Conservation (phyloP, 164 flowering plant species). For the Stephania cephalantha region DNA sequence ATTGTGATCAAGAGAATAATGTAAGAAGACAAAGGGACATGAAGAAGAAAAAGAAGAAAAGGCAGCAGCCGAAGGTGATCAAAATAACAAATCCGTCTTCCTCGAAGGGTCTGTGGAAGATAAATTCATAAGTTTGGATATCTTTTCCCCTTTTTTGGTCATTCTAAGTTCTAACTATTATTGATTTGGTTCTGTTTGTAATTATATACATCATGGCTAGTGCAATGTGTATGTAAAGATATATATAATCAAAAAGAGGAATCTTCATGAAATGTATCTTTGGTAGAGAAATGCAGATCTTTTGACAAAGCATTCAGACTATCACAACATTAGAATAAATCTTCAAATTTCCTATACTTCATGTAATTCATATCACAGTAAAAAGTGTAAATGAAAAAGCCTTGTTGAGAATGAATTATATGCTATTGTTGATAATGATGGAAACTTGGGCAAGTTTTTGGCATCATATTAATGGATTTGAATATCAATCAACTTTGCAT, state of each 20-base stretch:
- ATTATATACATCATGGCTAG: slow-evolving; percentile 1
- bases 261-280: too few species aligned
- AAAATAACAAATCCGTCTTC: slow-evolving; percentile 24
- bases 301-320: too few species aligned
- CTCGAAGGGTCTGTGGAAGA: slow-evolving; percentile 33
- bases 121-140: neutral
- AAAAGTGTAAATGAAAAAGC: too few species aligned
- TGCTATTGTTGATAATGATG: too few species aligned
- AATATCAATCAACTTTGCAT: too few species aligned
- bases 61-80: slow-evolving; percentile 19
- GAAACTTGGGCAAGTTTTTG: too few species aligned
- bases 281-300: too few species aligned
- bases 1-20: slow-evolving; percentile 10
- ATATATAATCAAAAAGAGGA: neutral
- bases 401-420: too few species aligned
- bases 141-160: neutral
- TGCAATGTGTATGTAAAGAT: slow-evolving; percentile 6
- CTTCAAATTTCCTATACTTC: too few species aligned
- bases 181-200: neutral
- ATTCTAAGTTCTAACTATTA: neutral
- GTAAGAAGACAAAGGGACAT: neutral
- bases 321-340: too few species aligned
- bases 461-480: too few species aligned
- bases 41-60: slow-evolving; percentile 8
- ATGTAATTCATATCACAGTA: too few species aligned